Percentiles rank a stretch among this genome's conserved stretches.
phyloP scores from a whole-genome alignment of 331 rosid species.

The Malus hybrid region DNA sequence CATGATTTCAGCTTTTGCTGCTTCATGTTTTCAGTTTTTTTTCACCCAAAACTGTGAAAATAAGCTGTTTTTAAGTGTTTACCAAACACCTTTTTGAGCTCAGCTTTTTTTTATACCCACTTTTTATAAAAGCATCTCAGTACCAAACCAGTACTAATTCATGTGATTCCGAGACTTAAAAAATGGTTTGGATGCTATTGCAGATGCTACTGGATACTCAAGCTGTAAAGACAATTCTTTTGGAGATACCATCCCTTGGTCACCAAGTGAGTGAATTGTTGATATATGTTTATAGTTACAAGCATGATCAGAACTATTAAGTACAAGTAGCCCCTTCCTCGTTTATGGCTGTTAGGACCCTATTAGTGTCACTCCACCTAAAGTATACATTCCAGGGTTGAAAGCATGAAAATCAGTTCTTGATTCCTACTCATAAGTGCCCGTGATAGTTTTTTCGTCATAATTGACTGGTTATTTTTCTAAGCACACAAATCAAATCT shows the following conservation, averaged over 20 bases:
- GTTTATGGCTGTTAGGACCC: not conserved
- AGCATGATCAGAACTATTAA: not conserved
- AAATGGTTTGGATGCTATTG: slow-evolving; percentile 22
- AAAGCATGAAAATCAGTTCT: not conserved
- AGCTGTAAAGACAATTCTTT: slow-evolving; percentile 95
- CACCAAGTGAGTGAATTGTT: slow-evolving; percentile 60
- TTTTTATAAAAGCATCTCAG: too few species aligned
- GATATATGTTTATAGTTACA: not conserved
- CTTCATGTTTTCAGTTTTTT: too few species aligned
- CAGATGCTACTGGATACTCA: slow-evolving; percentile 98
- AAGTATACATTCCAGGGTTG: not conserved
- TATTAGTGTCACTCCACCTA: not conserved
- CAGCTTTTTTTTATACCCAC: too few species aligned
- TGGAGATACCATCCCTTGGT: slow-evolving; percentile 96
- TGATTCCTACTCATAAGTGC: not conserved
- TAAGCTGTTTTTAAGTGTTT: too few species aligned
- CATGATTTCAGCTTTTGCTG: not conserved
- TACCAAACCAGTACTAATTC: not conserved
- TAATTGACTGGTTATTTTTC: not conserved
- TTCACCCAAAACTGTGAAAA: too few species aligned
- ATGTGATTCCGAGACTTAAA: not conserved
- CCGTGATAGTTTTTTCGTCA: not conserved
- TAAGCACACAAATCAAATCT: slow-evolving; percentile 2
- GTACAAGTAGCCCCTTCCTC: not conserved
- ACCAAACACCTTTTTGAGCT: too few species aligned